Evolutionary conservation across 306 rosid genomes (phyloP).

Genomic region (Ziziphus jujuba): DNA sequence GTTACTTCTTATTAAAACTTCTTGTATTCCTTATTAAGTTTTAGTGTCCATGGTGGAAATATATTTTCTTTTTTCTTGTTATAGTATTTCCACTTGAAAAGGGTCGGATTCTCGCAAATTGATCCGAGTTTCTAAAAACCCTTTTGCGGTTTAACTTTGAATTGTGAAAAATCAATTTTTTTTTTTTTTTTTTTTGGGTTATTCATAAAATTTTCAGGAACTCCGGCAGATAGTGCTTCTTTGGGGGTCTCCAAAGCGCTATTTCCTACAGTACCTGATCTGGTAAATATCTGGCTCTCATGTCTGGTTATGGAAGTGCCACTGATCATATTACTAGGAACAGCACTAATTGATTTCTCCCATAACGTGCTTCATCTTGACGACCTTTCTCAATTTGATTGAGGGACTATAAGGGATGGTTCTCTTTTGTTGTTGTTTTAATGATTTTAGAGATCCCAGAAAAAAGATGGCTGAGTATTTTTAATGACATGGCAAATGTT

Average conservation of each 20-base stretch:
- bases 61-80: neutral
- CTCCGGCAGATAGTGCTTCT: conserved; percentile 93
- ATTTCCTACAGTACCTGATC: conserved; percentile 69
- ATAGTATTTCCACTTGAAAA: neutral
- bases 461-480: neutral
- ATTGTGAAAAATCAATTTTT: neutral
- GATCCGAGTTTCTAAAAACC: neutral
- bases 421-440: neutral
- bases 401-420: conserved; percentile 1
- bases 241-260: conserved; percentile 73
- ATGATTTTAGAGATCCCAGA: neutral
- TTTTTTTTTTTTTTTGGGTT: neutral
- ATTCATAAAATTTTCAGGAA: conserved; percentile 48
- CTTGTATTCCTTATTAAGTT: too few species aligned
- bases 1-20: neutral
- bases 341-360: neutral
- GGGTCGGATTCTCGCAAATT: neutral
- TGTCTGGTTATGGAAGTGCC: neutral
- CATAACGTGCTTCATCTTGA: neutral
- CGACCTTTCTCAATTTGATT: neutral
- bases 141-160: neutral
- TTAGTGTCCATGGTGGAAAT: too few species aligned
- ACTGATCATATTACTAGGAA: conserved; percentile 10
- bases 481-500: neutral
- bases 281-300: conserved; percentile 37